Evolutionary conservation across 2,329 filamentous ascomycete genomes (phyloP), one percentile per base, ranked within the genome.

Genomic region (Aciculosporium take): DNA sequence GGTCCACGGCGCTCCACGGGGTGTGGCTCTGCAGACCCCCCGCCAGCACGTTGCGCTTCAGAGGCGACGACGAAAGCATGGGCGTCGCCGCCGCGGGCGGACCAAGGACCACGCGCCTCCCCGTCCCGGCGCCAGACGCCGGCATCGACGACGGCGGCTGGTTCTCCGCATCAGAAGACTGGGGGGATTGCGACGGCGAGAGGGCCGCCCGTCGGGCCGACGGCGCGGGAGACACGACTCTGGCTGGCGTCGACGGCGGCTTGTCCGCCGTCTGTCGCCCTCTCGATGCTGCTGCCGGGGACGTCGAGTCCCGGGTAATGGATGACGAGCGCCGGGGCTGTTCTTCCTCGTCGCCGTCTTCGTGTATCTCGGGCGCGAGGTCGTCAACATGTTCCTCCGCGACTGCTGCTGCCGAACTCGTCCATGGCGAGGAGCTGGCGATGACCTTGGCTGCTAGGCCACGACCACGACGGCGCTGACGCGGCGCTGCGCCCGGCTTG

Each of bases 111-210:
- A 71, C 57, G 5, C 69, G 65, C 54, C 69, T 71, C 37, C 69
- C 71, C 37, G 61, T 51, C 46, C 60, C 55, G 45, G 63, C 40
- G 49, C 63, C 68, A 40, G 65, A 66, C 3, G 70, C 65, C 1
- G 72, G 73, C 40, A 68, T 74, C 5, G 78, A 77, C 1, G 81
- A 83, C 0, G 84, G 84, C 1, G 82, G 82, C 37, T 74, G 77
- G 50, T 89, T 89, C 57, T 91, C 84, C 0, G 81, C 81, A 54
- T 91, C 81, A 0, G 84, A 88, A 1, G 82, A 81, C 50, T 85
- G 82, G 0, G 79, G 79, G 1, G 82, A 83, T 15, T 72, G 72
- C 0, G 80, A 83, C 0, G 77, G 79, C 0, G 75, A 76, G 5
- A 74, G 50, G 1, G 61, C 72, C 10, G 74, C 58, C 46, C 77